Evolutionary conservation across 768 basidiomycete species (phyloP).

Genomic region (Boletus eberwhitei): DNA sequence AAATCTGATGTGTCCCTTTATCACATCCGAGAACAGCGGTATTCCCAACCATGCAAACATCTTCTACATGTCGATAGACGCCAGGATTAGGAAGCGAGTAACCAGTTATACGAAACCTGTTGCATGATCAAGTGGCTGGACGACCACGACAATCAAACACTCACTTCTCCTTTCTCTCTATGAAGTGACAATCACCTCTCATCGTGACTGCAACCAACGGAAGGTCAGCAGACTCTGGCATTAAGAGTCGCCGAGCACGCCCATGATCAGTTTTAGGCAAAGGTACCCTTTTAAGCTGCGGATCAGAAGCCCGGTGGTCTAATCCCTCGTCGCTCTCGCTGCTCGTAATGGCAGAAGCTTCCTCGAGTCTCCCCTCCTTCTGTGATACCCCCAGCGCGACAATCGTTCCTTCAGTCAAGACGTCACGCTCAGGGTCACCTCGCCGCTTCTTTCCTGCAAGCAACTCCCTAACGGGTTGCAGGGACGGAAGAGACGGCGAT

Average conservation of each 20-base stretch:
- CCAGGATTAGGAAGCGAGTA: conserved; percentile 39
- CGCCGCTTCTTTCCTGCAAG: conserved; percentile 9
- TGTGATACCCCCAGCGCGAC: conserved; percentile 1
- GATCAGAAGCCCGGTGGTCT: conserved; percentile 15
- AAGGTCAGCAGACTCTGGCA: conserved; percentile 26
- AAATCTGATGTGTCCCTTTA: conserved; percentile 41
- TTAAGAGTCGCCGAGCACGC: conserved; percentile 31
- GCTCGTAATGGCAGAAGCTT: conserved; percentile 13
- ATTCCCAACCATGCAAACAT: conserved; percentile 43
- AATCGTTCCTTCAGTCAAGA: neutral
- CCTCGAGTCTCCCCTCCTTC: conserved; percentile 8
- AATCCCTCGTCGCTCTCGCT: conserved; percentile 14
- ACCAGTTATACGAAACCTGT: conserved; percentile 35
- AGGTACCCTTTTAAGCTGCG: conserved; percentile 26
- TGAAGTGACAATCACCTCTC: conserved; percentile 45
- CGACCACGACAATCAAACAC: conserved; percentile 4
- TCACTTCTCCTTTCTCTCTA: conserved; percentile 33
- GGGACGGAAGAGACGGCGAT: conserved; percentile 1
- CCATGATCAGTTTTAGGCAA: conserved; percentile 34
- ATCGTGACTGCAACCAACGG: conserved; percentile 45
- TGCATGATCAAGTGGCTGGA: conserved; percentile 16
- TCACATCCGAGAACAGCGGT: conserved; percentile 43
- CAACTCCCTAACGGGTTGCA: conserved; percentile 12
- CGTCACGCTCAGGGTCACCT: conserved; percentile 1
- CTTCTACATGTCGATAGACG: conserved; percentile 40